These are phyloP conservation scores for Erysiphe pulchra DNA, from an alignment of 2,329 filamentous ascomycete species.

Conservation along the genomic window DNA sequence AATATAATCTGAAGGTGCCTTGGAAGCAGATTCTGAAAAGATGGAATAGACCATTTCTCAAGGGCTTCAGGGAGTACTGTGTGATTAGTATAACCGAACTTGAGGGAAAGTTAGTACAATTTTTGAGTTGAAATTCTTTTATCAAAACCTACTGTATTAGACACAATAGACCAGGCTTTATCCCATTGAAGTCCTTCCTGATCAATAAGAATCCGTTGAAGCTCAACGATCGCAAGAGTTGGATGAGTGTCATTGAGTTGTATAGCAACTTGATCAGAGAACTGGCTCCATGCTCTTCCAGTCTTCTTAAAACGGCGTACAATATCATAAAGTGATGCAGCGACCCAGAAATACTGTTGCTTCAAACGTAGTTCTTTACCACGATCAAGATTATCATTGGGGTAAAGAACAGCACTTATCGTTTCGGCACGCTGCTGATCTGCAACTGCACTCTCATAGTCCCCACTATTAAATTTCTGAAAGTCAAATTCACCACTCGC, in stretches of 20 bases:
- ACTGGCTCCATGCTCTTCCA: constrained; percentile 71
- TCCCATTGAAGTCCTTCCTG: constrained; percentile 84
- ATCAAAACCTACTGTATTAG: constrained; percentile 27
- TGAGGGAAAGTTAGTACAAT: constrained; percentile 1
- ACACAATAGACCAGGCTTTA: constrained; percentile 64
- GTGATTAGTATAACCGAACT: constrained; percentile 93
- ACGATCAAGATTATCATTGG: constrained; percentile 88
- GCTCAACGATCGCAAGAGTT: constrained; percentile 81
- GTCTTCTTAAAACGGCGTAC: constrained; percentile 96
- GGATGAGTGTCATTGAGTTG: constrained; percentile 97
- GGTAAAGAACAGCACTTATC: constrained; percentile 90
- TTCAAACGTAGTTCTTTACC: constrained; percentile 94
- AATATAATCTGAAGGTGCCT: constrained; percentile 94
- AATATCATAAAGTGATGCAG: constrained; percentile 86
- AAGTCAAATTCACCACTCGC: constrained; percentile 96
- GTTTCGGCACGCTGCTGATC: constrained; percentile 98
- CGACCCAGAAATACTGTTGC: constrained; percentile 99
- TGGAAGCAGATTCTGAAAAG: constrained; percentile 78
- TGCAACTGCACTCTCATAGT: constrained; percentile 89
- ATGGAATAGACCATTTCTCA: constrained; percentile 92
- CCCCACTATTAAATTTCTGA: constrained; percentile 95
- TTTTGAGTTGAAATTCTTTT: background rate
- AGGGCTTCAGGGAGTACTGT: constrained; percentile 89
- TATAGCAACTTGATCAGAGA: constrained; percentile 84
- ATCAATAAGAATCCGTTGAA: constrained; percentile 80